Percentiles rank a stretch among this genome's conserved stretches.
Conservation (phyloP, 192 early-diverging fungal species). For the Backusella tarrabulga region DNA sequence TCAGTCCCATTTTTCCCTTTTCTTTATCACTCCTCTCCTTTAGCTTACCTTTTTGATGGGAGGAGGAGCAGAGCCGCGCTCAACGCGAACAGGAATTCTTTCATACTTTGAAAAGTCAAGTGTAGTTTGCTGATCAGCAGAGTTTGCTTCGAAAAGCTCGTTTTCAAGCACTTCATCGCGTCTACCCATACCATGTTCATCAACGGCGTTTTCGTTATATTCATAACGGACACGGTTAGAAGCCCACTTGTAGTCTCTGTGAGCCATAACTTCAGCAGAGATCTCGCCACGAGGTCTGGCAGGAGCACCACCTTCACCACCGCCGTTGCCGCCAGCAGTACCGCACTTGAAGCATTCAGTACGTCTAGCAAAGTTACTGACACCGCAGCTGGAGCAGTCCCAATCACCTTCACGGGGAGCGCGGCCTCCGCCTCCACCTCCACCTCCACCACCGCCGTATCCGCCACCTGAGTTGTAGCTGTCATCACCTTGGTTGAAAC, state of each 20-base stretch:
- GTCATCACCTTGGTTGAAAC: background rate
- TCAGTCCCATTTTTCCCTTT: background rate
- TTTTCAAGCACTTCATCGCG: conserved; percentile 62
- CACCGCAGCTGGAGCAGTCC: conserved; percentile 20
- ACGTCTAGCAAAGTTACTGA: conserved; percentile 23
- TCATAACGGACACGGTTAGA: conserved; percentile 50
- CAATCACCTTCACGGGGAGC: conserved; percentile 28
- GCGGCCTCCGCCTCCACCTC: background rate
- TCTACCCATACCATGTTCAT: conserved; percentile 55
- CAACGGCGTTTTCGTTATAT: conserved; percentile 48
- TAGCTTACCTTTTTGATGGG: conserved; percentile 48
- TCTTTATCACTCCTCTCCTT: background rate
- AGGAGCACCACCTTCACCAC: background rate
- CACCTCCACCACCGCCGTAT: background rate
- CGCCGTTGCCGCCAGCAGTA: background rate
- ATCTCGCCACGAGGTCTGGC: conserved; percentile 13
- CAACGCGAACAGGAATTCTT: conserved; percentile 65
- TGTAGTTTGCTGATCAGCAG: conserved; percentile 60
- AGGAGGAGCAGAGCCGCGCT: conserved; percentile 50
- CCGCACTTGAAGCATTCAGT: conserved; percentile 21
- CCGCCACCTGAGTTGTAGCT: background rate
- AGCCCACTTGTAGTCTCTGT: conserved; percentile 43
- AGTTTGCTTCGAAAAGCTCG: conserved; percentile 58
- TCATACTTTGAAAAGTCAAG: conserved; percentile 82
- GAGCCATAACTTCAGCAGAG: background rate